phyloP scores from a whole-genome alignment of 2,329 filamentous ascomycete genomes.

The Clarireedia monteithiana region DNA sequence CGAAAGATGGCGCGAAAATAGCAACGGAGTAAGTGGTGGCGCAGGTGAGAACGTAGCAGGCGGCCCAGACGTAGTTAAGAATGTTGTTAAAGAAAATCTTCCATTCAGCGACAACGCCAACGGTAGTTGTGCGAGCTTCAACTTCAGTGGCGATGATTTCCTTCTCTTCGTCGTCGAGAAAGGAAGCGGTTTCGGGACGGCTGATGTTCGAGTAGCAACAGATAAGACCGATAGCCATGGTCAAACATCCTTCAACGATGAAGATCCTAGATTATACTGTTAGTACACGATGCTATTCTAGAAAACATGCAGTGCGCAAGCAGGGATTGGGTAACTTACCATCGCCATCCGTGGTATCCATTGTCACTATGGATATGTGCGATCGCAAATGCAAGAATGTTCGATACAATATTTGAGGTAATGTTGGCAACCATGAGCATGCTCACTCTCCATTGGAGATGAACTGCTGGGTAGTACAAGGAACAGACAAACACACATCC shows the following conservation, averaged over 20 bases:
- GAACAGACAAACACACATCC: constrained; percentile 39
- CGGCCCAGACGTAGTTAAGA: constrained; percentile 43
- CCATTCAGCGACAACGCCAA: constrained; percentile 56
- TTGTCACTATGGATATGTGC: constrained; percentile 62
- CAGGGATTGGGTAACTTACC: constrained; percentile 31
- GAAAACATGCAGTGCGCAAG: background rate
- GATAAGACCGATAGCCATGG: constrained; percentile 34
- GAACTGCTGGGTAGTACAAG: constrained; percentile 41
- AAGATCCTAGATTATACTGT: constrained; percentile 34
- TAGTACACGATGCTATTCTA: background rate
- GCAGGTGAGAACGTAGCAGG: constrained; percentile 34
- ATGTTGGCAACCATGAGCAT: constrained; percentile 38
- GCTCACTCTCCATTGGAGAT: constrained; percentile 40
- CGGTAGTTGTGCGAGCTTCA: constrained; percentile 43
- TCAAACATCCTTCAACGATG: constrained; percentile 42
- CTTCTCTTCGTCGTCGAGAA: constrained; percentile 32
- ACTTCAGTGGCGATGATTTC: constrained; percentile 29
- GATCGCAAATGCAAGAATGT: constrained; percentile 18
- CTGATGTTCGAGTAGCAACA: constrained; percentile 32
- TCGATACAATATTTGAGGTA: constrained; percentile 19
- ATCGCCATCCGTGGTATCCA: constrained; percentile 51
- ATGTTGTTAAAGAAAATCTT: constrained; percentile 52
- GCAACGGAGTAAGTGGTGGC: constrained; percentile 45
- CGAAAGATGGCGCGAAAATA: constrained; percentile 49
- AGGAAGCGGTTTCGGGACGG: constrained; percentile 11